Conservation (phyloP, 2,329 filamentous ascomycete genomes). For the Pseudogymnoascus sp. region DNA sequence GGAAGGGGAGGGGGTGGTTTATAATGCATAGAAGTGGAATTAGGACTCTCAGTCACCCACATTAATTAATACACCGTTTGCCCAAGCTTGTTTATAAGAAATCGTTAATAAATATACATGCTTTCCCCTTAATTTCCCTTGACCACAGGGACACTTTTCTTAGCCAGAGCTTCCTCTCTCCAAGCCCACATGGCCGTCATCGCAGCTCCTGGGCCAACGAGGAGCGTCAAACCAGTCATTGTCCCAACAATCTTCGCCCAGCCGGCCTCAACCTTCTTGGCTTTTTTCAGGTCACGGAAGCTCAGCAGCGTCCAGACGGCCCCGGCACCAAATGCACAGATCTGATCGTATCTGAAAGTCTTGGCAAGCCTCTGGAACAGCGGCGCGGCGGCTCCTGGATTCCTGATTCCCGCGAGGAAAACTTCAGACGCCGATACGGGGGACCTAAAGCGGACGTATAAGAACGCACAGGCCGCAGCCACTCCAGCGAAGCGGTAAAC, state of each 20-base stretch:
- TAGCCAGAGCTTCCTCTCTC: slow-evolving; percentile 30
- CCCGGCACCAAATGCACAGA: slow-evolving; percentile 20
- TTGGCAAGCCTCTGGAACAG: slow-evolving; percentile 13
- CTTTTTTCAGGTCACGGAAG: slow-evolving; percentile 29
- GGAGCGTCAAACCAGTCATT: slow-evolving; percentile 16
- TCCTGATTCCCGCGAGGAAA: slow-evolving; percentile 22
- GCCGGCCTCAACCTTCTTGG: slow-evolving; percentile 22
- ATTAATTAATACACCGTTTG: too few species aligned
- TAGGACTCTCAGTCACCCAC: background rate
- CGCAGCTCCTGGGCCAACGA: slow-evolving; percentile 27
- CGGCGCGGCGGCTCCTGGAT: slow-evolving; percentile 16
- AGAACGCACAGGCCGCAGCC: slow-evolving; percentile 13
- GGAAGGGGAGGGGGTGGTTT: too few species aligned
- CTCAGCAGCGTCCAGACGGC: slow-evolving; percentile 28
- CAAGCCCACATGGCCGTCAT: slow-evolving; percentile 28
- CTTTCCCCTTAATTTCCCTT: slow-evolving; percentile 14
- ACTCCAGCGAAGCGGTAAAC: slow-evolving; percentile 18
- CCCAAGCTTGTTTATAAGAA: background rate
- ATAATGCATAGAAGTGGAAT: background rate
- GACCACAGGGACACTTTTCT: background rate
- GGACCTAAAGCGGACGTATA: slow-evolving; percentile 16
- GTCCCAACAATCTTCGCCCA: slow-evolving; percentile 22
- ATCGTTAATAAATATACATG: background rate
- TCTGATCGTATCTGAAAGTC: slow-evolving; percentile 22
- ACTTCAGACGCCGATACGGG: slow-evolving; percentile 18